Evolutionary conservation across 1,284 basidiomycete species (phyloP).

Genomic region (Singerocomus inundabilis): DNA sequence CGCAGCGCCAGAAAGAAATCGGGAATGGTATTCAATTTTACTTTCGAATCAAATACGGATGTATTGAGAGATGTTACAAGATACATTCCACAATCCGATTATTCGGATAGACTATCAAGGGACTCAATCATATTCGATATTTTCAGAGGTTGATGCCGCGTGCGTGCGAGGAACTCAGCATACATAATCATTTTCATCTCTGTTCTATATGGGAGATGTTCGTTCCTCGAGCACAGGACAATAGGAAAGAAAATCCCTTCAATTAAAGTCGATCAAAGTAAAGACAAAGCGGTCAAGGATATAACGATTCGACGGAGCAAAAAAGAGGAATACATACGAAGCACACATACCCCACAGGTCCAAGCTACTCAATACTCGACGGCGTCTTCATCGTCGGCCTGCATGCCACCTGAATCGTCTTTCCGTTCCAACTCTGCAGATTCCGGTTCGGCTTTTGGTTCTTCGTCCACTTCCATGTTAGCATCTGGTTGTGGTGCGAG

Average conservation of each 20-base stretch:
- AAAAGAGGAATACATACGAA: slow-evolving; percentile 26
- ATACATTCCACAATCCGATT: not conserved
- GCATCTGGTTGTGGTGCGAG: slow-evolving; percentile 32
- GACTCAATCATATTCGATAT: not conserved
- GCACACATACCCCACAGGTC: slow-evolving; percentile 27
- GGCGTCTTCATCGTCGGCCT: slow-evolving; percentile 57
- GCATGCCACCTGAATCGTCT: slow-evolving; percentile 41
- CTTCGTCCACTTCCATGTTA: slow-evolving; percentile 47
- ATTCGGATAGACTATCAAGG: not conserved
- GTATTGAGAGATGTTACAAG: not conserved
- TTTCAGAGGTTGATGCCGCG: not conserved
- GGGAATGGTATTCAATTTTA: not conserved
- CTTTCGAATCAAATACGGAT: not conserved
- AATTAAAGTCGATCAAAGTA: slow-evolving; percentile 13
- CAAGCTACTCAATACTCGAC: slow-evolving; percentile 49
- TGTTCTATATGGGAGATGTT: not conserved
- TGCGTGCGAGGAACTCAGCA: not conserved
- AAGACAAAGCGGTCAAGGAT: slow-evolving; percentile 20
- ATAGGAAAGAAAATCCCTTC: not conserved
- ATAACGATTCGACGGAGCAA: slow-evolving; percentile 10
- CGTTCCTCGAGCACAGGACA: not conserved
- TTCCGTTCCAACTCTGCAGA: slow-evolving; percentile 42
- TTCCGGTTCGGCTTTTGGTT: slow-evolving; percentile 34
- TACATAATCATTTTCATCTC: not conserved
- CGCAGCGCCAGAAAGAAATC: too few species aligned